Evolutionary conservation across 139 green algal genomes (phyloP).

Genomic region (Bryopsis sp.): DNA sequence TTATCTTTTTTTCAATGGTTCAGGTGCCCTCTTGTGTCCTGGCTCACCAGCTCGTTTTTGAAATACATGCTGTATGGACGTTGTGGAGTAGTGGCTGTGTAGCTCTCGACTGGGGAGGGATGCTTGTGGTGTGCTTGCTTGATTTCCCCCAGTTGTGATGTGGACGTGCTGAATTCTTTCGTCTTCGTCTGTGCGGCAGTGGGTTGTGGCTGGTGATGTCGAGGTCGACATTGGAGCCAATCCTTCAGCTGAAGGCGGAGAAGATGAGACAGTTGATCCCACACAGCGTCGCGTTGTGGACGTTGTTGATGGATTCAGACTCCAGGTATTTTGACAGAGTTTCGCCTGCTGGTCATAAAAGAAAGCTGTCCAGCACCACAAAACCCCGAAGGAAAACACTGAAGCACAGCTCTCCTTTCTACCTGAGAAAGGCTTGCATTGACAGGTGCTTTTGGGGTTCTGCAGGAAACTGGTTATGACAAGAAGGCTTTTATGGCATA

Average conservation of each 20-base stretch:
- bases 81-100: no score
- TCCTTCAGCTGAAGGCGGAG: slow-evolving; percentile 42
- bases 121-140: no score
- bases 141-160: background rate
- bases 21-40: no score
- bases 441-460: no score
- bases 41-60: no score
- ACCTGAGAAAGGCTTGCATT: no score
- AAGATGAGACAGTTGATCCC: slow-evolving; percentile 38
- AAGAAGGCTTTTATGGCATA: slow-evolving; percentile 54
- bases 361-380: no score
- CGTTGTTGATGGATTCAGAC: slow-evolving; percentile 46
- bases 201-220: slow-evolving; percentile 33
- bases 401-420: background rate
- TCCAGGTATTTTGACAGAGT: slow-evolving; percentile 26
- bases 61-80: no score
- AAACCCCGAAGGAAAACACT: background rate
- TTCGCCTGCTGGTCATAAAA: background rate
- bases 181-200: slow-evolving; percentile 26
- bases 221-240: slow-evolving; percentile 56
- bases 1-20: background rate
- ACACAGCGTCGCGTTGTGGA: slow-evolving; percentile 38
- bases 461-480: slow-evolving; percentile 42
- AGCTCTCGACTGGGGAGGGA: no score
- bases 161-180: background rate